These are phyloP conservation scores for Uronychia setigera DNA, from an alignment of 73 alveolate species.

Conservation along the genomic window DNA sequence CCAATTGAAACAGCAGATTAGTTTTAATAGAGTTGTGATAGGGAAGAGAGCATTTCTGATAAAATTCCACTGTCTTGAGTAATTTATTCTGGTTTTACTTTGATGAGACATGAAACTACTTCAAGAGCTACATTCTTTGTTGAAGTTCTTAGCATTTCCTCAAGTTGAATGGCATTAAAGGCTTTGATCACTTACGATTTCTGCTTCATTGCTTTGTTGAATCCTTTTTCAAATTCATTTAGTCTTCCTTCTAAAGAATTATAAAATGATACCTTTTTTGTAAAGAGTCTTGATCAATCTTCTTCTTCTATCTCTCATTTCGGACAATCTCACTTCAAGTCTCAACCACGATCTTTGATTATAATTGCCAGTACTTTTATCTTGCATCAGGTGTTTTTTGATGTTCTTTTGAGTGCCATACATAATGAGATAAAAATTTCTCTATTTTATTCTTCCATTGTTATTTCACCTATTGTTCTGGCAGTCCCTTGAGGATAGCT, in stretches of 20 bases:
- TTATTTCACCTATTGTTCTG: background rate
- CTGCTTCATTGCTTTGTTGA: constrained; percentile 11
- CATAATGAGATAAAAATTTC: constrained; percentile 26
- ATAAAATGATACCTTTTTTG: constrained; percentile 32
- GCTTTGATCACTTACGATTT: constrained; percentile 6
- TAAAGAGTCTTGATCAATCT: constrained; percentile 30
- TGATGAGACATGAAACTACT: constrained; percentile 56
- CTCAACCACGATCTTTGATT: background rate
- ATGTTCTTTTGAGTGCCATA: constrained; percentile 19
- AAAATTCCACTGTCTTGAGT: background rate
- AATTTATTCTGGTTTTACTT: background rate
- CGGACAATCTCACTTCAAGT: constrained; percentile 33
- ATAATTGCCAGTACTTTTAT: background rate
- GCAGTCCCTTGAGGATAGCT: background rate
- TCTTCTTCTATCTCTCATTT: constrained; percentile 52
- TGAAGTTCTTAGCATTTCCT: constrained; percentile 35
- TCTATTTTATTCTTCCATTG: background rate
- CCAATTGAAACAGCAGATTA: too few relatives aligned
- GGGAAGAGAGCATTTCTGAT: too few relatives aligned
- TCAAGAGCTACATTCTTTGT: constrained; percentile 61
- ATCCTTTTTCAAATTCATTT: constrained; percentile 3
- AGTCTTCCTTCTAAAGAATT: background rate
- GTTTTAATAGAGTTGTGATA: too few relatives aligned
- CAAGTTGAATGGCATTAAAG: constrained; percentile 16
- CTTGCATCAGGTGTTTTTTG: background rate